Evolutionary conservation across 108 stramenopile genomes (phyloP), one percentile per base, ranked within the genome.

Genomic region (Cyclostephanos tholiformis): DNA sequence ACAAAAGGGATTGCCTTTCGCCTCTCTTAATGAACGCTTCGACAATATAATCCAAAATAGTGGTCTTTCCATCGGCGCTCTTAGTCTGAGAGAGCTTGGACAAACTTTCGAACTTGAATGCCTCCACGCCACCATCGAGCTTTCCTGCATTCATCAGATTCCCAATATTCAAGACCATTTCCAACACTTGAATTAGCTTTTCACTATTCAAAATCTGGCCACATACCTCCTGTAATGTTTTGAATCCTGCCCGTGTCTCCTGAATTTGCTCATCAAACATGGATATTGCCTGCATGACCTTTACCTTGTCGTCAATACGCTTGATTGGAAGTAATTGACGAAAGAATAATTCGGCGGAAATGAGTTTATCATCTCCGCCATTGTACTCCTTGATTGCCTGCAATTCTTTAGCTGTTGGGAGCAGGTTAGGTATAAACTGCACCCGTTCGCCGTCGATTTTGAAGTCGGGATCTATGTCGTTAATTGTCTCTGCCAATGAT

Each of bases 31-130:
- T 82, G 70, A 90, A 95, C 36, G 91, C 86, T 63, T 83, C 85
- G 11, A 97, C 90, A 46, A 98, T 85, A 70, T 95, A 96, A 82
- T 98, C 96, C 36, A 99, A 78, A n/a, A 97, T 91, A 16, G 94
- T 93, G 0, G 95, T 97, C 71, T 95, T 97, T 49, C 91, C 88
- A 77, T 99, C 98, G 23, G 84, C 70, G 22, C 95, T 94, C 74
- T 98, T 99, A 38, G 97, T 97, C 69, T 95, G 88, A 23, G 91
- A 87, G 9, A 99, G 80, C 62, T 91, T 87, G 6, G 96, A 72
- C 26, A 99, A 82, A 29, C 91, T 93, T 66, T 97, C 98, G 48
- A 99, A 88, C 58, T 95, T 96, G 86, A 97, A 97, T 6, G 96
- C 98, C 38, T 81, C 87, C 17, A 94, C 91, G 13, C 84, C 86